A percentile compares a stretch with the other conserved stretches of the same genome.
phyloP scores from a whole-genome alignment of 352 stramenopile genomes.

The Phytophthora lateralis region DNA sequence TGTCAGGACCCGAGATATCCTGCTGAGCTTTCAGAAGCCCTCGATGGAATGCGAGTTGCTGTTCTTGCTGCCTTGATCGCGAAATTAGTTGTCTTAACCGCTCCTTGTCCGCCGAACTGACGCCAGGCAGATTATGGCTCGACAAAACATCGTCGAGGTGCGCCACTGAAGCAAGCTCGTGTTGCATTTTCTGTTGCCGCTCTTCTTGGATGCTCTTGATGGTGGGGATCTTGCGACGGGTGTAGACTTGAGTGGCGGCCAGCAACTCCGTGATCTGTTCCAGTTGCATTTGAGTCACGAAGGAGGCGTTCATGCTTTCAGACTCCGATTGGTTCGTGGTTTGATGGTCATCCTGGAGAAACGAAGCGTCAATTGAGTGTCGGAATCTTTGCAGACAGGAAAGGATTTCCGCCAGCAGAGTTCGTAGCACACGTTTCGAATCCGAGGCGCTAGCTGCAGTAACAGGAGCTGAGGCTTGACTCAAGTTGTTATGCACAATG shows the following conservation, averaged over 20 bases:
- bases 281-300: slow-evolving; percentile 11
- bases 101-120: slow-evolving; percentile 4
- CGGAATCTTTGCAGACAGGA: slow-evolving; percentile 33
- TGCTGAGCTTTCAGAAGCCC: slow-evolving; percentile 33
- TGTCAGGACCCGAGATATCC: slow-evolving; percentile 8
- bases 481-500: slow-evolving; percentile 12
- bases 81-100: slow-evolving; percentile 24
- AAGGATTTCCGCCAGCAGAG: slow-evolving; percentile 24
- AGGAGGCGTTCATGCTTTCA: background rate
- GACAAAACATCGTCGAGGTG: slow-evolving; percentile 21
- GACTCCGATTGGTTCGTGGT: background rate
- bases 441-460: background rate
- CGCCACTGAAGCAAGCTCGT: slow-evolving; percentile 22
- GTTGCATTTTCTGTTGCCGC: slow-evolving; percentile 2
- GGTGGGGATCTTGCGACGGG: slow-evolving; percentile 15
- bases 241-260: slow-evolving; percentile 8
- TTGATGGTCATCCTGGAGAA: slow-evolving; percentile 10
- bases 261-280: slow-evolving; percentile 18
- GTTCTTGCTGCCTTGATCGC: slow-evolving; percentile 33
- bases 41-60: slow-evolving; percentile 42
- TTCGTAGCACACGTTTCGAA: slow-evolving; percentile 9
- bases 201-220: slow-evolving; percentile 21
- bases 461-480: background rate
- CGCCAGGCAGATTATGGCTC: slow-evolving; percentile 3
- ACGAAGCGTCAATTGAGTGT: slow-evolving; percentile 15